Conservation (phyloP, 2,329 filamentous ascomycete species). For the Aspergillus cejpii region DNA sequence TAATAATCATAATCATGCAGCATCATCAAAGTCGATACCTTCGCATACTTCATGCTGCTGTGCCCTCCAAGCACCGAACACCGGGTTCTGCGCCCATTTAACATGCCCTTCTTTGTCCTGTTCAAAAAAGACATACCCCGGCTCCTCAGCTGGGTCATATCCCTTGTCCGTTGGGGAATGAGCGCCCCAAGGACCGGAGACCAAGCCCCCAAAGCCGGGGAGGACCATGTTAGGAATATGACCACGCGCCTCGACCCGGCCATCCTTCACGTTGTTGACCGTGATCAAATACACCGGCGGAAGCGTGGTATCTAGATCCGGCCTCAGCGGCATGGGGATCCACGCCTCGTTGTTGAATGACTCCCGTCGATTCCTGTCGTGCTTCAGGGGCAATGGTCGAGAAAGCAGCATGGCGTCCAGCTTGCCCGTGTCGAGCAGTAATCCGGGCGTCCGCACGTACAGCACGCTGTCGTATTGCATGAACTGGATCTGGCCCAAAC, state of each 20-base stretch:
- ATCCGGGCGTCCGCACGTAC: constrained; percentile 39
- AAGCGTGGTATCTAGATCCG: constrained; percentile 27
- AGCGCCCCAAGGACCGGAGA: constrained; percentile 23
- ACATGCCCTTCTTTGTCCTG: constrained; percentile 30
- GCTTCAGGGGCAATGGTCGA: constrained; percentile 27
- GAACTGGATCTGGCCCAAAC: constrained; percentile 36
- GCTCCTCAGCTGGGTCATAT: constrained; percentile 12
- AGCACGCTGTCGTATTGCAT: constrained; percentile 41
- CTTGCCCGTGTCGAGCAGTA: constrained; percentile 34
- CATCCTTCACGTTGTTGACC: constrained; percentile 31
- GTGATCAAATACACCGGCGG: constrained; percentile 36
- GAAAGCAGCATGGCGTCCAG: constrained; percentile 37
- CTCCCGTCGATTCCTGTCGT: constrained; percentile 29
- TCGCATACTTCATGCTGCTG: constrained; percentile 33
- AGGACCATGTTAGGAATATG: constrained; percentile 33
- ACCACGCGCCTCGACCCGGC: constrained; percentile 33
- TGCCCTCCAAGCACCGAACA: constrained; percentile 36
- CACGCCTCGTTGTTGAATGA: constrained; percentile 37
- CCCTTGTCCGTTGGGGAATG: constrained; percentile 6
- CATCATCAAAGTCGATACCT: constrained; percentile 32
- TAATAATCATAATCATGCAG: constrained; percentile 15
- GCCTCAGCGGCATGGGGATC: constrained; percentile 31
- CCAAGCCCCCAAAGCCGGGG: constrained; percentile 29
- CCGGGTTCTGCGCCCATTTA: constrained; percentile 29
- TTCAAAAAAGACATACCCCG: constrained; percentile 39